Evolutionary conservation across 371 early-diverging fungal species (phyloP), one percentile per base, ranked within the genome.

Genomic region (Lichtheimia ornata): DNA sequence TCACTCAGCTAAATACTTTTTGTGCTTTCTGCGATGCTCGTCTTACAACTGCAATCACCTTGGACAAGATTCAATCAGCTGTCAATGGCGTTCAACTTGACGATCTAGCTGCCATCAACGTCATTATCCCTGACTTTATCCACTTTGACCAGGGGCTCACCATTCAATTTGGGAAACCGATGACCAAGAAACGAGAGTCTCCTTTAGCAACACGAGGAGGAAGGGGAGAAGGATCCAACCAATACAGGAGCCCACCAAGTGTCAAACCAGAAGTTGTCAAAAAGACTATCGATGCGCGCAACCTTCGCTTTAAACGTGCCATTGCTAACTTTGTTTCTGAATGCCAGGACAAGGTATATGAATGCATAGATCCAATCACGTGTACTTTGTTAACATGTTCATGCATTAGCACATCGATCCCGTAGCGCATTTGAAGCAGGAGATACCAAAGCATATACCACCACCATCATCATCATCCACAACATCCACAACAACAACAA

Each of bases 11-110:
- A 5, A 75, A 73, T 28, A 51, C 73, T 0, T 71, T 75, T 59
- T 79, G 68, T 63, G 70, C 73, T 11, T 79, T 79, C 49, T 79
- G 76, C 42, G 67, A 71, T 55, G 79, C 79, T 11, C 65, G 65
- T 3, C 52, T 75, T 11, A 64, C 67, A 0, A 63, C 68, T 3
- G 55, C 64, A 15, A 44, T 79, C 4, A 79, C 76, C n/a, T 58
- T 72, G n/a, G 47, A 50, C 11, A 45, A 53, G 18, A 41, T 79
- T 24, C 67, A 71, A 56, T 59, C 64, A 30, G 53, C 67, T 15
- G 63, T 79, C 13, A 42, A 63, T 20, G 58, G 67, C 25, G 30
- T 71, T 11, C 54, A 50, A 18, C 30, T 69, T 7, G 53, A 68
- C 55, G 75, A 78, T 66, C 59, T 78, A 1, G 71, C 68, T 7